phyloP scores from a whole-genome alignment of 306 rosid genomes.

The Datisca glomerata region DNA sequence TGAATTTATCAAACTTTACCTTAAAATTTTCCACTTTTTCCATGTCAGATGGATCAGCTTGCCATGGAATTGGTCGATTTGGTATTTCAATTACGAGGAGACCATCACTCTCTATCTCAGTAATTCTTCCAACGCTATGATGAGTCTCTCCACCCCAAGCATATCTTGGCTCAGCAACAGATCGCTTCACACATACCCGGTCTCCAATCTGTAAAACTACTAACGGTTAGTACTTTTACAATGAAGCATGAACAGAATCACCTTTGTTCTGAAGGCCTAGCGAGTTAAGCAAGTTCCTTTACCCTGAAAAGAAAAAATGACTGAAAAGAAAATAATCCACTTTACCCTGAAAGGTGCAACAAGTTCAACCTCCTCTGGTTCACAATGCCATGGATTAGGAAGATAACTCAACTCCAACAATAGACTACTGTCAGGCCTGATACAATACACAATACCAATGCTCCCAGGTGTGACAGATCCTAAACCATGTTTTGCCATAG shows the following conservation, averaged over 20 bases:
- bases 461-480: constrained; percentile 98
- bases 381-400: constrained; percentile 99
- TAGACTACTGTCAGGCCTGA: constrained; percentile 93
- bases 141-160: constrained; percentile 99
- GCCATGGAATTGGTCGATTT: constrained; percentile 96
- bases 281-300: too few relatives aligned
- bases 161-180: constrained; percentile 98
- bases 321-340: constrained; percentile 5
- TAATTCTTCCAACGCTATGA: constrained; percentile 90
- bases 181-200: constrained; percentile 87
- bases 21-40: constrained; percentile 94
- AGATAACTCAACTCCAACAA: constrained; percentile 85
- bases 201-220: constrained; percentile 68
- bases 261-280: too few relatives aligned
- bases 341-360: constrained; percentile 80
- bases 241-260: too few relatives aligned
- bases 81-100: constrained; percentile 84
- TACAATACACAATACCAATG: constrained; percentile 92
- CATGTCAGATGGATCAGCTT: constrained; percentile 97
- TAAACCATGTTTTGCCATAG: constrained; percentile 90
- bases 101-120: constrained; percentile 97
- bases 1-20: constrained; percentile 32
- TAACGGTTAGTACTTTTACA: constrained; percentile 8
- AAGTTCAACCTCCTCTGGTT: constrained; percentile 97
- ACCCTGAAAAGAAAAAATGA: not conserved